phyloP scores from a whole-genome alignment of 306 rosid species.

The Rubus parviflorus region DNA sequence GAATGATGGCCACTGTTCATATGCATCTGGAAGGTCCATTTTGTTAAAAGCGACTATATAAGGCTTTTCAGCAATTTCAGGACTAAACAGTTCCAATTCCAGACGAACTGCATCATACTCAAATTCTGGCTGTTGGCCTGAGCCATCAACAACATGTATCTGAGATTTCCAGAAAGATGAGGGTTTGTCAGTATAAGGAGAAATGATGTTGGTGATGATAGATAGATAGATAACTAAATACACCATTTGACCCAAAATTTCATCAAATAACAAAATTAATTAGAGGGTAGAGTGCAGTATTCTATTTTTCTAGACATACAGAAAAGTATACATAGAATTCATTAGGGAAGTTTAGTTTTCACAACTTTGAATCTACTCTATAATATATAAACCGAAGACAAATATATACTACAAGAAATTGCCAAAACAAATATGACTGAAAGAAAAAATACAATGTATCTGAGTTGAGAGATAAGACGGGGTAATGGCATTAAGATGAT shows the following conservation, averaged over 20 bases:
- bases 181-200: background rate
- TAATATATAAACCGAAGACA: background rate
- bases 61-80: conserved; percentile 91
- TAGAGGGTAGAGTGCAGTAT: background rate
- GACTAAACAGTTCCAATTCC: conserved; percentile 84
- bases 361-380: background rate
- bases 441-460: background rate
- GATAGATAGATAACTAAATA: background rate
- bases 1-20: conserved; percentile 77
- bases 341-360: background rate
- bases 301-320: background rate
- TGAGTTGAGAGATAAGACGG: background rate
- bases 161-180: conserved; percentile 33
- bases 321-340: background rate
- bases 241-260: background rate
- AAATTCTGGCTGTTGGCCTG: conserved; percentile 81
- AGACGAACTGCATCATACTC: conserved; percentile 94
- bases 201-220: background rate
- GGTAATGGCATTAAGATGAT: background rate
- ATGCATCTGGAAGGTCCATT: conserved; percentile 98
- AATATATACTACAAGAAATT: background rate
- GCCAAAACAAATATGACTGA: background rate
- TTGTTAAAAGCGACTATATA: conserved; percentile 82
- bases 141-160: conserved; percentile 94
- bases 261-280: background rate